Percentiles rank a stretch among this genome's conserved stretches.
Evolutionary conservation across 2,329 filamentous ascomycete genomes (phyloP).

Genomic region (Colletotrichum lini): DNA sequence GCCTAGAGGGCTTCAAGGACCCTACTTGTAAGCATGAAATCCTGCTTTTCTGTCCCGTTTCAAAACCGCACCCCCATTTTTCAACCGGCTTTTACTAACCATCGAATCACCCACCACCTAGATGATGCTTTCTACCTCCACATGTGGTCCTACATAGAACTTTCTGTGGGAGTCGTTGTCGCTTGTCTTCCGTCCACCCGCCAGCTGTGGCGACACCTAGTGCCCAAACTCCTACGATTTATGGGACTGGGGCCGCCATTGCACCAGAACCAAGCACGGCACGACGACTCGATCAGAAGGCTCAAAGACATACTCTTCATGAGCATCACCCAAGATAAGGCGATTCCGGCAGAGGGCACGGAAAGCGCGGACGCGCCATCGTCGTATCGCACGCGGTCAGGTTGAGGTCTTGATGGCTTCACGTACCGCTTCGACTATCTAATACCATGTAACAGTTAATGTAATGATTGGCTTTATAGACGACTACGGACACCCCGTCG

Average conservation of each 20-base stretch:
- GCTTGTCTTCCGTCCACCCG: constrained; percentile 53
- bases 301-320: constrained; percentile 3
- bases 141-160: constrained; percentile 62
- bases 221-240: constrained; percentile 9
- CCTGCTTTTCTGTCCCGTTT: constrained; percentile 53
- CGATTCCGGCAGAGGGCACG: too few species aligned
- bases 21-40: constrained; percentile 54
- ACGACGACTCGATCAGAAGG: constrained; percentile 7
- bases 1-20: constrained; percentile 55
- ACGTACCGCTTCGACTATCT: not conserved
- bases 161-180: constrained; percentile 60
- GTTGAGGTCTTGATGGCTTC: not conserved
- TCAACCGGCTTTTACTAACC: constrained; percentile 45
- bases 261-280: not conserved
- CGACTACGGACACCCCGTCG: not conserved
- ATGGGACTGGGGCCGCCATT: not conserved
- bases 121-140: constrained; percentile 57
- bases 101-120: not conserved
- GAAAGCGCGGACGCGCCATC: not conserved
- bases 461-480: not conserved
- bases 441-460: not conserved
- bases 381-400: not conserved
- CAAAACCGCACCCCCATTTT: constrained; percentile 57
- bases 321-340: not conserved
- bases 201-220: constrained; percentile 28